Evolutionary conservation across 1,139 yeast genomes (phyloP).

Genomic region (Starmera stellimalicola): DNA sequence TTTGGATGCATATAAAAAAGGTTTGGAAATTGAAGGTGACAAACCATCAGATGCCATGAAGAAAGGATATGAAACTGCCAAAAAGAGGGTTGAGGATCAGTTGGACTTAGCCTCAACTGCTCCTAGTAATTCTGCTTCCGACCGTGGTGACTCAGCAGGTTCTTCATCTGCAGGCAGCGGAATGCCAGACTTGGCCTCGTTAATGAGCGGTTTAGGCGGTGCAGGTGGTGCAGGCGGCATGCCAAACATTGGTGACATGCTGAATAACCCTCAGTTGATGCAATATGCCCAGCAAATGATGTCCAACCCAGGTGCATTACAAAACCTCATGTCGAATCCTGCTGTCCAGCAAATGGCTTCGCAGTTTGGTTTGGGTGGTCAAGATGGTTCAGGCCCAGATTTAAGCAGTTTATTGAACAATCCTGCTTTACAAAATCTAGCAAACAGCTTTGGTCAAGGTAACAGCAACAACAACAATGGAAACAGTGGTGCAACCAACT

Average conservation of each 20-base stretch:
- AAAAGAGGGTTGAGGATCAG: constrained; percentile 72
- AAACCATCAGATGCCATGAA: constrained; percentile 82
- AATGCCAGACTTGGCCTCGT: constrained; percentile 36
- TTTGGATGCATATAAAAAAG: constrained; percentile 81
- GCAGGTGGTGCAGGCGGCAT: constrained; percentile 55
- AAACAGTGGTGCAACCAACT: constrained; percentile 3
- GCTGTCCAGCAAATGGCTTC: constrained; percentile 71
- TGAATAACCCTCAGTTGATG: constrained; percentile 86
- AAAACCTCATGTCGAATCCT: constrained; percentile 74
- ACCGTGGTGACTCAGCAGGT: constrained; percentile 18
- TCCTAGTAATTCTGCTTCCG: constrained; percentile 22
- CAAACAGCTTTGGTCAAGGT: constrained; percentile 38
- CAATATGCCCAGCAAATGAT: constrained; percentile 91
- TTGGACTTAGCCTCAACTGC: constrained; percentile 31
- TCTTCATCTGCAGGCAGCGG: constrained; percentile 71
- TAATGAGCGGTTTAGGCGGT: constrained; percentile 60
- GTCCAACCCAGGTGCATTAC: constrained; percentile 79
- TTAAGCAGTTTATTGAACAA: constrained; percentile 68
- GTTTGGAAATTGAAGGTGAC: constrained; percentile 81
- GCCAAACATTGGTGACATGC: constrained; percentile 45
- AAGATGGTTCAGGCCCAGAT: constrained; percentile 40
- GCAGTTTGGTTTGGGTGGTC: constrained; percentile 49
- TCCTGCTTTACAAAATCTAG: constrained; percentile 67
- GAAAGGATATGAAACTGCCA: constrained; percentile 90
- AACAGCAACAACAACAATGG: constrained; percentile 4